phyloP scores from a whole-genome alignment of 2,329 filamentous ascomycete genomes.

The Ophiobolus disseminans region DNA sequence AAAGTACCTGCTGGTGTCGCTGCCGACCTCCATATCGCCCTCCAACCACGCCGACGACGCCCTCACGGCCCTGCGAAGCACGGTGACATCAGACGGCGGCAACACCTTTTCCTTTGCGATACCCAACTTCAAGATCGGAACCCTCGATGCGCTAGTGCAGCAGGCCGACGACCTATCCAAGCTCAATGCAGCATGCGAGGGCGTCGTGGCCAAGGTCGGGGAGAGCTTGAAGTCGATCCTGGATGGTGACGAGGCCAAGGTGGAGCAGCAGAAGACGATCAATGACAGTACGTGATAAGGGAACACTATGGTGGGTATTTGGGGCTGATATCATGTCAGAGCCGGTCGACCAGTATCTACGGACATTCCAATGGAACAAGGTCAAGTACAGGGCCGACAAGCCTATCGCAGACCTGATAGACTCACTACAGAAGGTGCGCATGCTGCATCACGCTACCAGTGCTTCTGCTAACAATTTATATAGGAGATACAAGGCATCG shows the following conservation, averaged over 20 bases:
- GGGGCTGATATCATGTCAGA: slow-evolving; percentile 61
- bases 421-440: slow-evolving; percentile 82
- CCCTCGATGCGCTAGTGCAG: slow-evolving; percentile 90
- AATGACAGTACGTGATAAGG: slow-evolving; percentile 74
- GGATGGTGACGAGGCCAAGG: slow-evolving; percentile 82
- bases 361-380: slow-evolving; percentile 94
- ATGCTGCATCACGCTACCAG: background rate
- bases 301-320: no score
- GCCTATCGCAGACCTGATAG: slow-evolving; percentile 83
- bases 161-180: slow-evolving; percentile 95
- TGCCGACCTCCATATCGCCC: slow-evolving; percentile 86
- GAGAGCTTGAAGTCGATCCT: slow-evolving; percentile 85
- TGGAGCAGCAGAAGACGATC: slow-evolving; percentile 86
- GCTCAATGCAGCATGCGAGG: slow-evolving; percentile 79
- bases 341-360: slow-evolving; percentile 92
- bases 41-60: slow-evolving; percentile 82
- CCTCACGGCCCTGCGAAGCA: slow-evolving; percentile 74
- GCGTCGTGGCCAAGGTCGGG: slow-evolving; percentile 84
- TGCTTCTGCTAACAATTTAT: background rate
- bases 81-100: slow-evolving; percentile 76
- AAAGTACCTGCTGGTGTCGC: slow-evolving; percentile 87
- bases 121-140: slow-evolving; percentile 97
- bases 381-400: slow-evolving; percentile 96
- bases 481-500: slow-evolving; percentile 86
- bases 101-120: slow-evolving; percentile 79